Evolutionary conservation across 2,329 filamentous ascomycete species (phyloP).

Genomic region (Alternaria alternata): DNA sequence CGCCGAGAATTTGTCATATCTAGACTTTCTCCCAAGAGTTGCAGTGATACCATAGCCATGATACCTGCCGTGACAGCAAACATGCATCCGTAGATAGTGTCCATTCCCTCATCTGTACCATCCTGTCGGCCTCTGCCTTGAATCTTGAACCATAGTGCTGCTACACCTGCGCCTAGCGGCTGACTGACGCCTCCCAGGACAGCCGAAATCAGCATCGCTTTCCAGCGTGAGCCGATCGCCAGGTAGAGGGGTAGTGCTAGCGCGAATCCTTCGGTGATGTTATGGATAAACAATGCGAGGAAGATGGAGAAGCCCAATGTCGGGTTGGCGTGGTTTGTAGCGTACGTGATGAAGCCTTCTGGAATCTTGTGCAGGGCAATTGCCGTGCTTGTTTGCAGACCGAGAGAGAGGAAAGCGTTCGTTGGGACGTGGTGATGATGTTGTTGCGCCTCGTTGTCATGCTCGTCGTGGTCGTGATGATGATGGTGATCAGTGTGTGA

Average conservation of each 20-base stretch:
- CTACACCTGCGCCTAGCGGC: conserved; percentile 83
- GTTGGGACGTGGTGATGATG: conserved; percentile 96
- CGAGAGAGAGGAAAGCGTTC: conserved; percentile 92
- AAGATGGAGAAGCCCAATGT: conserved; percentile 90
- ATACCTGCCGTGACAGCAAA: conserved; percentile 93
- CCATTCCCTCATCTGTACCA: conserved; percentile 61
- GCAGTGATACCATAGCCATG: conserved; percentile 91
- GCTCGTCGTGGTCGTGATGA: conserved; percentile 10
- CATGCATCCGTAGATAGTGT: conserved; percentile 75
- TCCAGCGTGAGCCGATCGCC: conserved; percentile 79
- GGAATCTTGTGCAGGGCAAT: conserved; percentile 97
- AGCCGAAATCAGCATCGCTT: conserved; percentile 85
- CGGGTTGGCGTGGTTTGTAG: conserved; percentile 95
- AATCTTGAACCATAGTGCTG: conserved; percentile 84
- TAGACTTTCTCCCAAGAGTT: conserved; percentile 86
- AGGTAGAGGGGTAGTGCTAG: conserved; percentile 93
- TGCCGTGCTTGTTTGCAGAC: conserved; percentile 93
- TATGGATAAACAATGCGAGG: conserved; percentile 95
- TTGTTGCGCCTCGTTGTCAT: conserved; percentile 44
- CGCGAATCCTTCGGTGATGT: conserved; percentile 96
- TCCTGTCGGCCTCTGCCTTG: conserved; percentile 59
- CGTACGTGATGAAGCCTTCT: conserved; percentile 87
- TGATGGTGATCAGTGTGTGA: conserved; percentile 17
- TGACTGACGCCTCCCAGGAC: conserved; percentile 87
- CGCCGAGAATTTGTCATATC: conserved; percentile 81